A percentile compares a stretch with the other conserved stretches of the same genome.
Evolutionary conservation across 2,329 filamentous ascomycete species (phyloP).

Genomic region (Pseudocercospora eumusae): DNA sequence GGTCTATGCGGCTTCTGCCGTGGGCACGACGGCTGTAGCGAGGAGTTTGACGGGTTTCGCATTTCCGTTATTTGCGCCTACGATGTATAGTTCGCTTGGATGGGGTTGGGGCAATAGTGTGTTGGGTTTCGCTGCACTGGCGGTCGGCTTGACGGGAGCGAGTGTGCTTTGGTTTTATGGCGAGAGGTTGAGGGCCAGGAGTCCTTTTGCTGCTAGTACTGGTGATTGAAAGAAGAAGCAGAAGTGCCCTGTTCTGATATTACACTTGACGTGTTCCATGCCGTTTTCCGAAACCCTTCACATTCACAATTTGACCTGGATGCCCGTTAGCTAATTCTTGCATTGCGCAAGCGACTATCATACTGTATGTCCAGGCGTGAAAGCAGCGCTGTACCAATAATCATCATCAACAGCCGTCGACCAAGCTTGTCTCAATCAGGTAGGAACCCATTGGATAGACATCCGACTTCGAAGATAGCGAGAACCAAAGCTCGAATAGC

Average conservation of each 20-base stretch:
- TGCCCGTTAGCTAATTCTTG: too few relatives aligned
- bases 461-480: conserved; percentile 36
- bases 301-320: too few relatives aligned
- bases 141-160: conserved; percentile 52
- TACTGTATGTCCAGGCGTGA: conserved; percentile 48
- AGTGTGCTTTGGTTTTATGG: conserved; percentile 46
- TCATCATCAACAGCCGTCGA: conserved; percentile 60
- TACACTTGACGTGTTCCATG: too few relatives aligned
- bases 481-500: conserved; percentile 41
- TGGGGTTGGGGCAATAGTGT: conserved; percentile 54
- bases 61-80: conserved; percentile 60
- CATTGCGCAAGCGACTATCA: conserved; percentile 43
- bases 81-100: conserved; percentile 48
- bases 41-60: conserved; percentile 58
- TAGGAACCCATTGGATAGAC: conserved; percentile 45
- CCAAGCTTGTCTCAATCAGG: conserved; percentile 57
- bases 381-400: conserved; percentile 61
- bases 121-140: conserved; percentile 57
- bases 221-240: not conserved
- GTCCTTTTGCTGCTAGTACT: conserved; percentile 31
- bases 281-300: too few relatives aligned
- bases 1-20: conserved; percentile 49
- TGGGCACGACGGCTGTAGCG: conserved; percentile 56
- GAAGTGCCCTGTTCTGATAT: too few relatives aligned
- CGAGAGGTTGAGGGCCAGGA: conserved; percentile 33